Evolutionary conservation across 768 basidiomycete species (phyloP).

Genomic region (Leccinellum luteum): DNA sequence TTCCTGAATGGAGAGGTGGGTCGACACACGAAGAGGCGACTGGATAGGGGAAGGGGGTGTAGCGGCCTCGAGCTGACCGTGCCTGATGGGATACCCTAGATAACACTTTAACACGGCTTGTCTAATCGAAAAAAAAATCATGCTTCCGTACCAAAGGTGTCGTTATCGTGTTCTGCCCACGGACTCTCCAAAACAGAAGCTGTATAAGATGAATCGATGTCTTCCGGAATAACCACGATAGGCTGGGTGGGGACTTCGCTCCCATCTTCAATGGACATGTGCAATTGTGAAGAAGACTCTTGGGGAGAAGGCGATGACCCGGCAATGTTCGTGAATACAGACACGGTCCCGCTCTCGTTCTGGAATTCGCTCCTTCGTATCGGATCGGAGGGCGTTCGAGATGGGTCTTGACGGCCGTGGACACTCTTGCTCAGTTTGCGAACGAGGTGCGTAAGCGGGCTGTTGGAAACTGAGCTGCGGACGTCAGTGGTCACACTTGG

Average conservation of each 20-base stretch:
- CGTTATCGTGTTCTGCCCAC: constrained; percentile 20
- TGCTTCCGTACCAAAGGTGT: constrained; percentile 28
- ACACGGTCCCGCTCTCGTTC: constrained; percentile 9
- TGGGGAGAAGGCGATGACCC: constrained; percentile 17
- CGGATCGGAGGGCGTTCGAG: constrained; percentile 12
- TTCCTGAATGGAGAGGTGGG: constrained; percentile 22
- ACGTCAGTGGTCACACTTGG: constrained; percentile 19
- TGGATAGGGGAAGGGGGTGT: constrained; percentile 14
- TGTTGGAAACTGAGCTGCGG: constrained; percentile 29
- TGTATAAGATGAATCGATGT: constrained; percentile 22
- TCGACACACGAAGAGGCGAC: constrained; percentile 14
- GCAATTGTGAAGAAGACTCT: constrained; percentile 7
- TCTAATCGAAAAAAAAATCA: not conserved
- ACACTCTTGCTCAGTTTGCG: constrained; percentile 41
- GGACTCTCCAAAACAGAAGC: constrained; percentile 18
- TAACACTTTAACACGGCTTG: not conserved
- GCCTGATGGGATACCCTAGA: constrained; percentile 26
- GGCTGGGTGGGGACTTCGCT: not conserved
- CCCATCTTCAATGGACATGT: constrained; percentile 8
- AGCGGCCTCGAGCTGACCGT: constrained; percentile 14
- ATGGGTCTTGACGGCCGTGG: constrained; percentile 22
- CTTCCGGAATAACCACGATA: constrained; percentile 20
- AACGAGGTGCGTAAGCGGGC: constrained; percentile 38
- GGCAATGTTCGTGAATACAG: constrained; percentile 18
- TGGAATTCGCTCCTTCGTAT: constrained; percentile 8